A percentile compares a stretch with the other conserved stretches of the same genome.
These are phyloP conservation scores for Carex myosuroides DNA, from an alignment of 176 grass and related monocot species.

Conservation along the genomic window DNA sequence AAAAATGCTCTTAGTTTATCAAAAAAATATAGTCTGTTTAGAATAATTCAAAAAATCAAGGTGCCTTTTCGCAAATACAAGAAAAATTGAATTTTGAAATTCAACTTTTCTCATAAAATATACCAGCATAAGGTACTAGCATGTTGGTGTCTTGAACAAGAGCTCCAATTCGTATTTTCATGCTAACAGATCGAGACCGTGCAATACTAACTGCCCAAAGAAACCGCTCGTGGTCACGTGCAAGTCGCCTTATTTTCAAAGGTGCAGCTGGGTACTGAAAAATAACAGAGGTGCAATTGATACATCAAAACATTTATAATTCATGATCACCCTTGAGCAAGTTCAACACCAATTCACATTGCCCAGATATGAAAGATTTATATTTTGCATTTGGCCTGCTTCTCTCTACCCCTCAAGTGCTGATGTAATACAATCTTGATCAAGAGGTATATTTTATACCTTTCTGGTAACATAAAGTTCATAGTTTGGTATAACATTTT, in stretches of 20 bases:
- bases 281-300: constrained; percentile 4
- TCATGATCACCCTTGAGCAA: constrained; percentile 11
- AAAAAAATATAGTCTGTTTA: neutral
- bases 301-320: neutral
- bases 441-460: neutral
- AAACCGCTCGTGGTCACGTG: constrained; percentile 76
- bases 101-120: constrained; percentile 14
- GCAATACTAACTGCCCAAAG: constrained; percentile 86
- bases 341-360: neutral
- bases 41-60: neutral
- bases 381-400: neutral
- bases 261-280: constrained; percentile 65
- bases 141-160: constrained; percentile 80
- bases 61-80: neutral
- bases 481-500: neutral
- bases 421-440: too few relatives aligned
- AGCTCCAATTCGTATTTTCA: constrained; percentile 83
- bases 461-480: neutral
- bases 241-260: constrained; percentile 89
- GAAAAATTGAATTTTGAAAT: neutral
- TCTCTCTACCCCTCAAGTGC: neutral
- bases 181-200: constrained; percentile 56
- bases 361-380: neutral
- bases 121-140: constrained; percentile 93
- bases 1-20: constrained; percentile 2